Base-by-base conservation (phyloP, 139 green algal species). In the Diplosphaera chodatii region DNA sequence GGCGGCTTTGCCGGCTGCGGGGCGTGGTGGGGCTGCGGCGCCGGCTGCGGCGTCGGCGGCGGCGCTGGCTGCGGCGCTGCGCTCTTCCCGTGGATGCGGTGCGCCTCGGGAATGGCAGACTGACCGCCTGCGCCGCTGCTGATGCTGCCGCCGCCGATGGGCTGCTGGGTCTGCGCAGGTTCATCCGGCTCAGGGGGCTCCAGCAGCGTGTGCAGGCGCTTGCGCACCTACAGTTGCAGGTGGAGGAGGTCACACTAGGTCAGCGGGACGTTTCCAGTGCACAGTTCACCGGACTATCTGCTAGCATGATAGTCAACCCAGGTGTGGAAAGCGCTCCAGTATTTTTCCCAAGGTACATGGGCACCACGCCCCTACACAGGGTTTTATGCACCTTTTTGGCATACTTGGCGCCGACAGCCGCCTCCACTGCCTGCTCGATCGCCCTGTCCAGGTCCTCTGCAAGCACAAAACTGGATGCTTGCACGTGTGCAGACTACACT, bases 341-440 rank as follows among this genome's bases (percentile, higher is more conserved):
- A n/a, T n/a, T n/a, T n/a, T n/a, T n/a, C n/a, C n/a, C n/a, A n/a
- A n/a, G n/a, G n/a, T n/a, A n/a, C n/a, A n/a, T n/a, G n/a, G n/a
- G n/a, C n/a, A n/a, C n/a, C n/a, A n/a, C n/a, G n/a, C n/a, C n/a
- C n/a, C n/a, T n/a, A n/a, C n/a, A n/a, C n/a, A n/a, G n/a, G n/a
- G n/a, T n/a, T n/a, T n/a, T n/a, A n/a, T n/a, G n/a, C n/a, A n/a
- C 73, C 65, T 89, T 89, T 70, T 88, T 88, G 34, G 70, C 80
- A 64, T 89, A 88, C 82, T 89, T 89, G 25, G 77, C 82, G 20
- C 64, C 74, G 37, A 89, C 83, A 2, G 73, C 70, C 3, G 3
- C 74, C 1, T 41, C 73, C 10, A 34, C 55, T 5, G 82, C 84
- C 0, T 20, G 25, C 41, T 71, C 48, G 21, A 89, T 84, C 4